Percentiles rank a stretch among this genome's conserved stretches.
Evolutionary conservation across 441 rosid species (phyloP).

Genomic region (Eruca vesicaria): DNA sequence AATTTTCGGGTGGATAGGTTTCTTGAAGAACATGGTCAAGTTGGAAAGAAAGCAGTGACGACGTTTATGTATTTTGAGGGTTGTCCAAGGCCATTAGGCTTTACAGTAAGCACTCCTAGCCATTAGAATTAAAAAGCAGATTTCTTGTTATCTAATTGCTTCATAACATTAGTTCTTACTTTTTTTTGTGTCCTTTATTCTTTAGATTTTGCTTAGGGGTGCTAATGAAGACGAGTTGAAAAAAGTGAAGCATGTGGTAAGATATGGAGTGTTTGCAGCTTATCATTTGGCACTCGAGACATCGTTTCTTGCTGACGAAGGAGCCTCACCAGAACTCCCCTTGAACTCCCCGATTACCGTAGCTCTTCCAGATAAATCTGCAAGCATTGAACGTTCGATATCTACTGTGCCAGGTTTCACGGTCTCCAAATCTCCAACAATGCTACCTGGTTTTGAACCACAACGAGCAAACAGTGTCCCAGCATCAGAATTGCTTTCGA

Average conservation of each 20-base stretch:
- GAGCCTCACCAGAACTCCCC: constrained; percentile 90
- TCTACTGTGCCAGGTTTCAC: constrained; percentile 86
- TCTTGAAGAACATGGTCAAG: constrained; percentile 82
- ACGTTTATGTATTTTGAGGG: constrained; percentile 96
- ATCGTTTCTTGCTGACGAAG: constrained; percentile 97
- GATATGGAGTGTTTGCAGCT: constrained; percentile 98
- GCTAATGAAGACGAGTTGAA: constrained; percentile 86
- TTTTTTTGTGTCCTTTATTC: constrained; percentile 19
- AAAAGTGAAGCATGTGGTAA: constrained; percentile 96
- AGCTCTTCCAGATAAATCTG: constrained; percentile 77
- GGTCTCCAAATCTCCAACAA: constrained; percentile 54
- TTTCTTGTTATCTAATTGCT: constrained; percentile 16
- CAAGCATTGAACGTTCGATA: constrained; percentile 74
- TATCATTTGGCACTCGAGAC: constrained; percentile 96
- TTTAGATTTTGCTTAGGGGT: constrained; percentile 94
- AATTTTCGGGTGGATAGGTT: constrained; percentile 77
- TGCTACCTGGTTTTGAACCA: constrained; percentile 44
- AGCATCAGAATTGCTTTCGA: constrained; percentile 39
- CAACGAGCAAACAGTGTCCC: constrained; percentile 63
- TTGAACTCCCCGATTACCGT: constrained; percentile 74
- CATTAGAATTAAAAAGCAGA: constrained; percentile 17
- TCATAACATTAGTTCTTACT: constrained; percentile 14
- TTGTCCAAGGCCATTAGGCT: constrained; percentile 98
- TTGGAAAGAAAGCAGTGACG: constrained; percentile 79
- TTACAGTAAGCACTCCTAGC: constrained; percentile 68